phyloP scores from a whole-genome alignment of 2,329 filamentous ascomycete species.

The Exophiala mesophila region DNA sequence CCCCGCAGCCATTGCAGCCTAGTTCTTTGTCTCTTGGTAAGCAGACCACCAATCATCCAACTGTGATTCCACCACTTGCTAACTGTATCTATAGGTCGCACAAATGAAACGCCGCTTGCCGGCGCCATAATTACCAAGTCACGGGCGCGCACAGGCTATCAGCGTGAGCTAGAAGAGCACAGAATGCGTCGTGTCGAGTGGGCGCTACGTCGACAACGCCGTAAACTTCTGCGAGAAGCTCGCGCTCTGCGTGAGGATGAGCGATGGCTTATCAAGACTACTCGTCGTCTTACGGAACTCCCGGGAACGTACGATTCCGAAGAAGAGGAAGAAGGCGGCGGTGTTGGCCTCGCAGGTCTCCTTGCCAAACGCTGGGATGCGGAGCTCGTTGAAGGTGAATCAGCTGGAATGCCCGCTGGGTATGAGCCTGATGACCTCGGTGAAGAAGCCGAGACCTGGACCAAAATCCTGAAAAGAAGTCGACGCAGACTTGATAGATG shows the following conservation, averaged over 20 bases:
- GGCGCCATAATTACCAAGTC: constrained; percentile 35
- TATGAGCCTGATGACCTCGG: constrained; percentile 44
- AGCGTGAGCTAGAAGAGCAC: constrained; percentile 47
- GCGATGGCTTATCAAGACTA: constrained; percentile 38
- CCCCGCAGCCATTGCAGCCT: constrained; percentile 33
- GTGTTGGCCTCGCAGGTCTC: constrained; percentile 32
- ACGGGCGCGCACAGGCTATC: constrained; percentile 46
- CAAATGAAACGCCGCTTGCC: constrained; percentile 31
- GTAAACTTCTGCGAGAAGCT: constrained; percentile 35
- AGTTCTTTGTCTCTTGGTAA: constrained; percentile 31
- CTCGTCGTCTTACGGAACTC: constrained; percentile 38
- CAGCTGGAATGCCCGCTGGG: constrained; percentile 31
- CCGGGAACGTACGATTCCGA: constrained; percentile 45
- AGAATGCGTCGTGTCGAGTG: constrained; percentile 46
- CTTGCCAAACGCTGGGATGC: constrained; percentile 16
- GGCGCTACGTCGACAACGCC: constrained; percentile 40
- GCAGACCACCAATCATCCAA: constrained; percentile 41
- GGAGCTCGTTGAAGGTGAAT: constrained; percentile 9
- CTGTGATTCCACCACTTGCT: too few species aligned
- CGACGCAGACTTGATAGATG: constrained; percentile 41
- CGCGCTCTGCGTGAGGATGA: constrained; percentile 36
- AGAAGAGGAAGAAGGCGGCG: constrained; percentile 40
- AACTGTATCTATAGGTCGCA: constrained; percentile 20
- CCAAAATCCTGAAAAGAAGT: constrained; percentile 41
- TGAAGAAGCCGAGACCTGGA: constrained; percentile 42